phyloP scores from a whole-genome alignment of 1,139 yeast genomes.

The Kodamaea ohmeri region DNA sequence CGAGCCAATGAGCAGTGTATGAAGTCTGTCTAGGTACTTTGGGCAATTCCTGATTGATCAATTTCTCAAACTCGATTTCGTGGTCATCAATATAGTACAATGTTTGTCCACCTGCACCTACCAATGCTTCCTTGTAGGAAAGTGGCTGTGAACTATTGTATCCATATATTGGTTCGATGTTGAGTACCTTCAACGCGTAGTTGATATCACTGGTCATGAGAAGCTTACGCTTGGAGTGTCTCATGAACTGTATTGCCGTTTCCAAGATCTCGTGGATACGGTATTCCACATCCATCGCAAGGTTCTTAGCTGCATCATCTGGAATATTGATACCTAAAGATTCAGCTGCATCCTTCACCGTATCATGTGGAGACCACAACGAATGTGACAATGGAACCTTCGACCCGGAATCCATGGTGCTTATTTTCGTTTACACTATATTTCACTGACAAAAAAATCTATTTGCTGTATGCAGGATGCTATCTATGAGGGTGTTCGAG shows the following conservation, averaged over 20 bases:
- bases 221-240: slow-evolving; percentile 84
- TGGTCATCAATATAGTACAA: slow-evolving; percentile 87
- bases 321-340: slow-evolving; percentile 80
- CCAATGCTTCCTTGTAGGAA: slow-evolving; percentile 74
- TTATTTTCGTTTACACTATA: neutral
- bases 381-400: slow-evolving; percentile 74
- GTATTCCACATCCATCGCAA: slow-evolving; percentile 99
- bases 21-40: slow-evolving; percentile 91
- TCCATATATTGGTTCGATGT: slow-evolving; percentile 85
- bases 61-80: slow-evolving; percentile 90
- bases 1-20: slow-evolving; percentile 97
- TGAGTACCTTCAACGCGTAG: slow-evolving; percentile 77
- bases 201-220: slow-evolving; percentile 80
- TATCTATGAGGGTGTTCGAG: slow-evolving; percentile 1
- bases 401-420: slow-evolving; percentile 35
- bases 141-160: slow-evolving; percentile 64
- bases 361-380: slow-evolving; percentile 96
- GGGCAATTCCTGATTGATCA: slow-evolving; percentile 92
- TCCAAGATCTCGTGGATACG: slow-evolving; percentile 93
- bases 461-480: neutral
- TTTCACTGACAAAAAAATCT: slow-evolving; percentile 1
- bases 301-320: slow-evolving; percentile 89
- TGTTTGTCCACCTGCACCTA: slow-evolving; percentile 88
- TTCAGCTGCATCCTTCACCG: slow-evolving; percentile 95
- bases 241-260: slow-evolving; percentile 93